Base-by-base conservation (phyloP, 345 rosid genomes). In the Arabis hirsuta region DNA sequence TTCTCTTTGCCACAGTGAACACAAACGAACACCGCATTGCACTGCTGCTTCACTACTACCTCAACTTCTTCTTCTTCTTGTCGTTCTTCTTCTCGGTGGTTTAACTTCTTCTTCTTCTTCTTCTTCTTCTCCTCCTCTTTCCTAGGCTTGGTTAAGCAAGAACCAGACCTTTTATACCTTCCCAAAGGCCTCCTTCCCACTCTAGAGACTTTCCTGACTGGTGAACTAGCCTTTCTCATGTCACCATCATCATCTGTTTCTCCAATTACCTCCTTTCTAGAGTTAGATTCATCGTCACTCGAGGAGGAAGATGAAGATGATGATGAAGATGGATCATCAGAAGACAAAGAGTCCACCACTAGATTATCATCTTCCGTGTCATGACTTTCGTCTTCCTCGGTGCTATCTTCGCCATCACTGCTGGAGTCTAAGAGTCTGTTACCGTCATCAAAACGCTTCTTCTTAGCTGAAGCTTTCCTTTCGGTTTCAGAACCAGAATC, bases 1-100 rank as follows among this genome's bases (percentile, higher is more conserved):
- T 55, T 69, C 46, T 50, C 71, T 62, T 69, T 62, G 67, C 71
- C 75, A 50, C 79, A 76, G 43, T 76, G 75, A 47, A 31, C 16
- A 56, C 76, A 76, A 20, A 26, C 8, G 54, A 45, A 69, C 55
- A 42, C 76, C 20, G 0, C 46, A 57, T 24, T 50, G 36, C 43
- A 65, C 9, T 16, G 53, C 53, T 63, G 54, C 29, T 63, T 48
- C n/a, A 11, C 27, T 19, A 27, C 53, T 55, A 4, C 10, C 20
- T 34, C 65, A 54, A 36, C 43, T 52, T 24, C 12, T 7, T 19
- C 5, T 47, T 10, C 7, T 41, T 16, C 16, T 16, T 20, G 12
- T 27, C 14, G 42, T 44, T 39, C 65, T 73, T 38, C 76, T 54
- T 55, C 76, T 59, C 9, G 56, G 27, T 1, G 32, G 39, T 43